Conservation (phyloP, 768 basidiomycete genomes). For the Phanerodontia chrysosporium region DNA sequence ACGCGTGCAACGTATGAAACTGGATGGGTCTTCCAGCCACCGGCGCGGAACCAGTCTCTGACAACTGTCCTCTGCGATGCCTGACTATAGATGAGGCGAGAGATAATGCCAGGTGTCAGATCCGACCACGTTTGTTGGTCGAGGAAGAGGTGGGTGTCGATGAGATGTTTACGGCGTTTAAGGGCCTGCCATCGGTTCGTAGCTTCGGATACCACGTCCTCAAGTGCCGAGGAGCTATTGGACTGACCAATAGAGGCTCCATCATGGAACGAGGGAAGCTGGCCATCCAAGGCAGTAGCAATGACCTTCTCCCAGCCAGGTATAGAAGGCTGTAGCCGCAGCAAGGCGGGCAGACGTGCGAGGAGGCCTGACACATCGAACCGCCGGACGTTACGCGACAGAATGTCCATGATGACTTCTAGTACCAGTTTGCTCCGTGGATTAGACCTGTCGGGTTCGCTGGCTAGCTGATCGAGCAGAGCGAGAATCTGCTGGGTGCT, state of each 20-base stretch:
- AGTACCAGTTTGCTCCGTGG: not conserved
- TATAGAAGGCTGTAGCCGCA: slow-evolving; percentile 33
- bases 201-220: not conserved
- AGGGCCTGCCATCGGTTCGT: slow-evolving; percentile 11
- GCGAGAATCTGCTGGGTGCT: slow-evolving; percentile 17
- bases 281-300: slow-evolving; percentile 35
- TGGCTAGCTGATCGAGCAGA: not conserved
- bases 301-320: slow-evolving; percentile 46
- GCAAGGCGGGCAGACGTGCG: slow-evolving; percentile 33
- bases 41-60: slow-evolving; percentile 19
- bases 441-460: no score
- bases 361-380: slow-evolving; percentile 23
- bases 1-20: not conserved
- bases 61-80: not conserved
- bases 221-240: not conserved
- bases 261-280: slow-evolving; percentile 27
- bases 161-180: not conserved
- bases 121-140: slow-evolving; percentile 1
- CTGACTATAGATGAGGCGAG: slow-evolving; percentile 17
- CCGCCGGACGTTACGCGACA: slow-evolving; percentile 12
- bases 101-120: slow-evolving; percentile 16
- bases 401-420: not conserved
- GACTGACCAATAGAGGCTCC: slow-evolving; percentile 17
- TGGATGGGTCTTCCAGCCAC: slow-evolving; percentile 4
- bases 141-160: not conserved